phyloP scores from a whole-genome alignment of 306 rosid species.

The Prunus dulcis region DNA sequence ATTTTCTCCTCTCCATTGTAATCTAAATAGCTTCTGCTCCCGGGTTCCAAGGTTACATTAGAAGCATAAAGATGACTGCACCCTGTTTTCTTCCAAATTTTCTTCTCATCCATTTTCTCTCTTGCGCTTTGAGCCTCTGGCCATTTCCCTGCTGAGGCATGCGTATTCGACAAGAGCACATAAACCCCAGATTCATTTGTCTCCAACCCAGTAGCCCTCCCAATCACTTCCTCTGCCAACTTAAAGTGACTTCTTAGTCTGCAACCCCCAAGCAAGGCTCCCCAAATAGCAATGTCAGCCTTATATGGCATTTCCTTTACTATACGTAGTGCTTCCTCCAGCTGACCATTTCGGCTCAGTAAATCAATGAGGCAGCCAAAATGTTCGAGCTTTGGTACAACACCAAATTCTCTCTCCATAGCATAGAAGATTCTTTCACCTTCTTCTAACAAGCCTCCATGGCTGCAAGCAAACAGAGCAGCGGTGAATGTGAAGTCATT shows the following conservation, averaged over 20 bases:
- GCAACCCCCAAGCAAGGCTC: conserved; percentile 31
- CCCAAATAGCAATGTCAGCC: conserved; percentile 31
- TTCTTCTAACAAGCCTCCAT: conserved; percentile 24
- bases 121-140: conserved; percentile 24
- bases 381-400: conserved; percentile 22
- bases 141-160: conserved; percentile 29
- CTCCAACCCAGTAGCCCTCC: conserved; percentile 12
- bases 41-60: neutral
- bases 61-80: conserved; percentile 10
- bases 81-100: conserved; percentile 22
- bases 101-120: conserved; percentile 20
- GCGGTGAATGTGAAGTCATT: conserved; percentile 26
- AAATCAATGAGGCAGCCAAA: conserved; percentile 27
- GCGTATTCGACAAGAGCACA: conserved; percentile 23
- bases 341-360: conserved; percentile 26
- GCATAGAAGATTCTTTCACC: conserved; percentile 23
- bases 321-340: conserved; percentile 21
- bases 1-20: neutral
- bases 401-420: conserved; percentile 16
- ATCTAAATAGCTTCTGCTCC: neutral
- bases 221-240: conserved; percentile 23
- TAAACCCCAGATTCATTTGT: conserved; percentile 20
- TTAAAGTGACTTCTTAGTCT: conserved; percentile 14
- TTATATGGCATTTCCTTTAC: conserved; percentile 16
- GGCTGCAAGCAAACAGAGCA: conserved; percentile 33